phyloP scores from a whole-genome alignment of 2,329 filamentous ascomycete genomes.

The Sarocladium brachiariae region DNA sequence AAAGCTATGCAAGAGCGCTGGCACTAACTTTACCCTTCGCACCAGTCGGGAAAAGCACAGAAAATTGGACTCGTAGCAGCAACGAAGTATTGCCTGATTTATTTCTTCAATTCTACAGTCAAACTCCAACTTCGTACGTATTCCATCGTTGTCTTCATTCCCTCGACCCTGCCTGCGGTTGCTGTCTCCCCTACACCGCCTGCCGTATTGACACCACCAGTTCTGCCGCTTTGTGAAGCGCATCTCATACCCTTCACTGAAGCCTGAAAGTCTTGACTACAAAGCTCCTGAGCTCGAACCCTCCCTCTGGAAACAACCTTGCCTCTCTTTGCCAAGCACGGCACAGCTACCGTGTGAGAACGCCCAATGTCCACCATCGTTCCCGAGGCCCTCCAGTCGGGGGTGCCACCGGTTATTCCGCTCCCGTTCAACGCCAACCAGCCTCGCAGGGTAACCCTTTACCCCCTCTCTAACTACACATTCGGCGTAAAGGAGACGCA shows the following conservation, averaged over 20 bases:
- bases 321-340: slow-evolving; percentile 10
- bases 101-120: no score
- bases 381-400: slow-evolving; percentile 67
- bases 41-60: no score
- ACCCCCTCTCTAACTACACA: slow-evolving; percentile 95
- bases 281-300: not conserved
- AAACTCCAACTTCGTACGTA: no score
- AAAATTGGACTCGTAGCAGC: no score
- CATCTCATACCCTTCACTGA: not conserved
- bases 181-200: not conserved
- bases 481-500: slow-evolving; percentile 98
- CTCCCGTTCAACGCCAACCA: slow-evolving; percentile 84
- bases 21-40: no score
- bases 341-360: not conserved
- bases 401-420: slow-evolving; percentile 69
- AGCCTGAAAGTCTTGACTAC: not conserved
- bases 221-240: not conserved
- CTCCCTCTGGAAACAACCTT: not conserved
- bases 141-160: no score
- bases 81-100: no score
- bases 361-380: slow-evolving; percentile 75
- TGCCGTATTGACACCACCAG: slow-evolving; percentile 1
- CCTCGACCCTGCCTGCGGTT: not conserved
- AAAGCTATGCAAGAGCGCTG: no score
- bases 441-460: slow-evolving; percentile 81